Conservation (phyloP, 148 eudicot genomes). For the Selenicereus undatus region DNA sequence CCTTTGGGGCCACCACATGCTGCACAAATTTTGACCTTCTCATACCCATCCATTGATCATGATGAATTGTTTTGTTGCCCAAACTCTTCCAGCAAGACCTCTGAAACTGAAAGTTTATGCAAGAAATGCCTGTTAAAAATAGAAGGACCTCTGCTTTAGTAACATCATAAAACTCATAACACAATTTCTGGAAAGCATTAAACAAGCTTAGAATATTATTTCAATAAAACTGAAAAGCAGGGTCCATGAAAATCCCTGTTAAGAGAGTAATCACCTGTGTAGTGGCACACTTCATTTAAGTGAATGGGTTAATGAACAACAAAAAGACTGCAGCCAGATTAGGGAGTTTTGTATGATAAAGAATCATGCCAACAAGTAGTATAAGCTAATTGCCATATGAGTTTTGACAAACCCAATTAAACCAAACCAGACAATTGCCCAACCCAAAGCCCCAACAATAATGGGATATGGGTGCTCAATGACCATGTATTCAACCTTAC, state of each 20-base stretch:
- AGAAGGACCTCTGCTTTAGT: background rate
- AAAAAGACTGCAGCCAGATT: background rate
- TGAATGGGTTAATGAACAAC: background rate
- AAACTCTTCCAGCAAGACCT: background rate
- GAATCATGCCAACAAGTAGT: background rate
- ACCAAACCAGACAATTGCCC: background rate
- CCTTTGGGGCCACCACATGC: conserved; percentile 59
- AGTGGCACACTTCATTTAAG: background rate
- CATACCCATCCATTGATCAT: conserved; percentile 26
- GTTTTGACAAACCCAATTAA: background rate
- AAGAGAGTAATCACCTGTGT: background rate
- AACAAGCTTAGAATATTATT: background rate
- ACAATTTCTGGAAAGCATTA: background rate
- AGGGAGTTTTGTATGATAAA: background rate
- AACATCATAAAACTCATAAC: background rate
- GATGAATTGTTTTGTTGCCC: background rate
- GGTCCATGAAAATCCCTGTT: background rate
- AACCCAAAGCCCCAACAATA: background rate
- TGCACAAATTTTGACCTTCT: conserved; percentile 36
- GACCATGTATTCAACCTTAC: background rate
- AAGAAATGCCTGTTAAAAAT: background rate
- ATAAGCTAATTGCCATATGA: background rate
- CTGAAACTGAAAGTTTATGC: background rate
- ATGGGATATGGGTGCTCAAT: background rate
- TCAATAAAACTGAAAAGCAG: background rate